Evolutionary conservation across 345 rosid genomes (phyloP), one percentile per base, ranked within the genome.

Genomic region (Dipteronia dyeriana): DNA sequence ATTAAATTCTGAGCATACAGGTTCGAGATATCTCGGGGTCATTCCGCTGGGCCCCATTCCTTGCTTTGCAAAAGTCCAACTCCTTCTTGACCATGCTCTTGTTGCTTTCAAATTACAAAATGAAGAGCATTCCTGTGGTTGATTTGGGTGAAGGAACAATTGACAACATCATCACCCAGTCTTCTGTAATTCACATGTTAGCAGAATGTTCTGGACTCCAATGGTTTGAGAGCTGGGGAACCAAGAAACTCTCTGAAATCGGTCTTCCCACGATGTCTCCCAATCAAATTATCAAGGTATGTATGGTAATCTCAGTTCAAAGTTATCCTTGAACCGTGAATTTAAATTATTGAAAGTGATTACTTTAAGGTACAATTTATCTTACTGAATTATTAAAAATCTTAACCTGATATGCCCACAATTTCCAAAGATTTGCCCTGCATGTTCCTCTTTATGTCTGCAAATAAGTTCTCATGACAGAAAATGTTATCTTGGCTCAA

Each of bases 21-120:
- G 99, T 94, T 49, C 85, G 87, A n/a, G 99, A 97, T 67, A 97
- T 97, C 63, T 91, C 94, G 47, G 99, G 99, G 49, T 91, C 98
- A 68, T 97, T 94, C 85, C 89, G 98, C 51, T 97, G 98, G 99
- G 98, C 97, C n/a, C 99, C 99, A 0, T 97, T 97, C 86, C 96
- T 97, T 61, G 99, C 98, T 61, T 81, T 97, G 80, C 98, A 92
- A 83, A 87, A 86, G 73, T 91, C 92, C 2, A 95, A 97, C 89
- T 90, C 98, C 74, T 97, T 94, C 74, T 81, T 97, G 84, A 92
- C 99, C 65, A 97, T 97, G 99, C 80, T 97, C 45, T 80, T 97
- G 68, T 82, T 97, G 82, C 98, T 97, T 39, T 97, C 99, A 5
- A 97, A 94, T 78, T 97, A 97, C 85, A 94, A 94, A 82, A 97